Evolutionary conservation across 2,329 filamentous ascomycete genomes (phyloP).

Genomic region (Cladophialophora psammophila): DNA sequence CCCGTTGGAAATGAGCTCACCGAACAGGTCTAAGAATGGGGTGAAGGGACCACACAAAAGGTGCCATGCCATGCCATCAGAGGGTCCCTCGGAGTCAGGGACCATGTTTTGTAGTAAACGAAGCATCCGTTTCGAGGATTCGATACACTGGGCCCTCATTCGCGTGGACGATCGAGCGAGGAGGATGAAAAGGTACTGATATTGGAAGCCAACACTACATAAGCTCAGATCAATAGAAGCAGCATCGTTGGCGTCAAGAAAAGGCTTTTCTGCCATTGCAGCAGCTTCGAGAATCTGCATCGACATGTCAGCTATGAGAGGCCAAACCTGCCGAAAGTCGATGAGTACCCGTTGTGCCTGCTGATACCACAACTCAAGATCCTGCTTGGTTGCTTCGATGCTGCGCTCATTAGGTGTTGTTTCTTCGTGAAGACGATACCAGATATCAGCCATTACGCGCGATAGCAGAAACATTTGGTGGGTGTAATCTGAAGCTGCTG

Average conservation of each 20-base stretch:
- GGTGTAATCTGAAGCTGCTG: constrained; percentile 13
- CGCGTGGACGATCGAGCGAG: constrained; percentile 10
- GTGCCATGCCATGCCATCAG: constrained; percentile 9
- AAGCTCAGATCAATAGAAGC: constrained; percentile 6
- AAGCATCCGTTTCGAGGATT: constrained; percentile 15
- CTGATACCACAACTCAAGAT: constrained; percentile 1
- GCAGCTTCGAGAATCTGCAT: constrained; percentile 13
- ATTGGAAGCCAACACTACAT: constrained; percentile 7
- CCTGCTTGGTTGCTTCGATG: neutral
- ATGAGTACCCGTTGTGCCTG: neutral
- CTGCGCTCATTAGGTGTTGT: neutral
- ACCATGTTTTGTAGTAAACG: constrained; percentile 2
- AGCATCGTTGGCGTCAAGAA: constrained; percentile 1
- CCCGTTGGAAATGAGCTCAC: constrained; percentile 1
- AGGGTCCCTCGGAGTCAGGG: neutral
- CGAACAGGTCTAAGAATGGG: constrained; percentile 14
- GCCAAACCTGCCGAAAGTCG: neutral
- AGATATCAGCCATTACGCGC: constrained; percentile 12
- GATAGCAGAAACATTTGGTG: constrained; percentile 10
- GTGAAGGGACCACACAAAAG: constrained; percentile 14
- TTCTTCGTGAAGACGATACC: constrained; percentile 12
- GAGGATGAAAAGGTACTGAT: constrained; percentile 12
- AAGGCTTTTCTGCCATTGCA: constrained; percentile 1
- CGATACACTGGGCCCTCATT: constrained; percentile 5
- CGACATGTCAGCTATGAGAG: neutral